A percentile compares a stretch with the other conserved stretches of the same genome.
phyloP scores from a whole-genome alignment of 2,329 filamentous ascomycete species.

The Didymella glomerata region DNA sequence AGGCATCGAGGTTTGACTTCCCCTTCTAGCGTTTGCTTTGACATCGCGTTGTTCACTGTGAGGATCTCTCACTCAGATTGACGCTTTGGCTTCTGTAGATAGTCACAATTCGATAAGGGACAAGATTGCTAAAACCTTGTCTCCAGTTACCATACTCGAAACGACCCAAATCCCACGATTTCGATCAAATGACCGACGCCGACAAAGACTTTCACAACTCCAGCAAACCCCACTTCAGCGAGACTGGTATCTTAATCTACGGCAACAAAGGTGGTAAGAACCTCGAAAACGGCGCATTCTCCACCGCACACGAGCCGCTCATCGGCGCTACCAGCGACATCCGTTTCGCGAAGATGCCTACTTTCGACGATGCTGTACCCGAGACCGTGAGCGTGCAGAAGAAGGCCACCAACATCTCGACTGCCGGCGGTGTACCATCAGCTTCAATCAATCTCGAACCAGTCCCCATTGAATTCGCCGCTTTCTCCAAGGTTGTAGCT shows the following conservation, averaged over 20 bases:
- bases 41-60: slow-evolving; percentile 50
- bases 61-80: slow-evolving; percentile 46
- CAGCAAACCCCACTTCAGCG: slow-evolving; percentile 81
- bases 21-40: slow-evolving; percentile 48
- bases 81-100: slow-evolving; percentile 52
- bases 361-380: slow-evolving; percentile 59
- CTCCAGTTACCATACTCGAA: slow-evolving; percentile 87
- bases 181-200: slow-evolving; percentile 68
- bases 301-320: slow-evolving; percentile 64
- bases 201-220: slow-evolving; percentile 76
- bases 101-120: slow-evolving; percentile 53
- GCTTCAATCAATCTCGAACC: slow-evolving; percentile 60
- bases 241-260: slow-evolving; percentile 76
- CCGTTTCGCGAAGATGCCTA: slow-evolving; percentile 69
- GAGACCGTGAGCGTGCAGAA: slow-evolving; percentile 65
- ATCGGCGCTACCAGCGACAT: slow-evolving; percentile 71
- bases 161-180: slow-evolving; percentile 72
- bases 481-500: slow-evolving; percentile 57
- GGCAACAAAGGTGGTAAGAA: slow-evolving; percentile 56
- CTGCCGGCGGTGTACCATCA: slow-evolving; percentile 65
- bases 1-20: slow-evolving; percentile 89
- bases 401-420: slow-evolving; percentile 57
- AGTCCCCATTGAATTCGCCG: slow-evolving; percentile 61
- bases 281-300: slow-evolving; percentile 61
- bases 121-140: slow-evolving; percentile 51